Base-by-base conservation (phyloP, 176 grass and related monocot species). In the Themeda triandra region DNA sequence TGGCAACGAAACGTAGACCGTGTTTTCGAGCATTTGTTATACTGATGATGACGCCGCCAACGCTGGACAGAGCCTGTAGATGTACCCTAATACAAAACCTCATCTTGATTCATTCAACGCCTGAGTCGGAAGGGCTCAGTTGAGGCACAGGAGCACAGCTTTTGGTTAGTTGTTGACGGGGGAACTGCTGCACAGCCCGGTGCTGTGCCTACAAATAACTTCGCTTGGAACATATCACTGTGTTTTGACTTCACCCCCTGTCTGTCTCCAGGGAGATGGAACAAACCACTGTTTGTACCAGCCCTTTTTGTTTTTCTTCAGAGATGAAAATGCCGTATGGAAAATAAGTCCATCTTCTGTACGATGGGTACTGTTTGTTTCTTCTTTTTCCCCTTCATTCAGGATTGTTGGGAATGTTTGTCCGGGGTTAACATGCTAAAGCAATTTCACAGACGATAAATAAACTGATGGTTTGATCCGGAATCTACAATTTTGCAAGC, bases 1-100 rank as follows among this genome's bases (percentile, higher is more conserved):
- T 99, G 96, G 96, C 86, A 91, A 64, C 66, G 68, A 44, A 94
- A 66, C 23, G 90, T 99, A 29, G 96, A 96, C 81, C 93, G 71
- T 23, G 90, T 96, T 58, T 99, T 94, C 25, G 23, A 92, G 71
- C 93, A 96, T 41, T 76, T 96, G 70, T 73, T 96, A 6, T 99
- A 99, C 84, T 99, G 76, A 99, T 84, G 46, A 10, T 6, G 23
- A 8, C 69, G 28, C 25, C 56, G 17, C 25, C 23, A 33, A 23
- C 6, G 0, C 30, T 73, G 60, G 46, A 75, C 75, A 58, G 24
- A 64, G 45, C 42, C 24, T 79, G 74, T 66, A 85, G 73, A 73
- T 79, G 65, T 27, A 66, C 58, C 21, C 70, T 29, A n/a, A 71
- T 77, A 49, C 64, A 77, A 0, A 70, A 62, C 13, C 10, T 37